Percentiles rank a stretch among this genome's conserved stretches.
Conservation (phyloP, 2,329 filamentous ascomycete genomes). For the Aspergillus glaucus region DNA sequence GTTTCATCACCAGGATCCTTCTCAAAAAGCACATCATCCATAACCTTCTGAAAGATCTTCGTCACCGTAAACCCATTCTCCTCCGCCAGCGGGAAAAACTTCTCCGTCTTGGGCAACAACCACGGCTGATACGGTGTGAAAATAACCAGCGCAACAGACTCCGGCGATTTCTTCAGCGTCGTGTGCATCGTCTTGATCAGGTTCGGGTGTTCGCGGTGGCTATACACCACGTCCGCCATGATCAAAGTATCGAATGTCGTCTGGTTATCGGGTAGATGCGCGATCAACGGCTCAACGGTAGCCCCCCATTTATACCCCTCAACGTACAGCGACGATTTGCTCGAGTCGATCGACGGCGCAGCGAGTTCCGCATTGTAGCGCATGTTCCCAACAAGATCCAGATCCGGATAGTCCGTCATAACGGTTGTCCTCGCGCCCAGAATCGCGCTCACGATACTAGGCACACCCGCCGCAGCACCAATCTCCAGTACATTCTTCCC, state of each 20-base stretch:
- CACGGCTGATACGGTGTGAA: constrained; percentile 93
- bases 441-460: constrained; percentile 69
- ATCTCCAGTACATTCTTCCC: constrained; percentile 75
- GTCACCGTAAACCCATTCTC: constrained; percentile 67
- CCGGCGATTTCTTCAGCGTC: constrained; percentile 53
- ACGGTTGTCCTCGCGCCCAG: constrained; percentile 64
- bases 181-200: constrained; percentile 65
- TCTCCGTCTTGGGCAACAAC: constrained; percentile 76
- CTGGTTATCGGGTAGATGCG: constrained; percentile 44
- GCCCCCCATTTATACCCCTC: constrained; percentile 82
- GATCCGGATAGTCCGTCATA: constrained; percentile 83
- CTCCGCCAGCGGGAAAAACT: constrained; percentile 74
- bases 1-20: constrained; percentile 79
- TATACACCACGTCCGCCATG: constrained; percentile 83
- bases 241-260: constrained; percentile 70
- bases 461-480: constrained; percentile 80
- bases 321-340: constrained; percentile 45
- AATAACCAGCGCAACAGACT: constrained; percentile 71
- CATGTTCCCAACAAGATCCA: constrained; percentile 74
- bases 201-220: constrained; percentile 78
- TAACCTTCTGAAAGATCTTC: constrained; percentile 71
- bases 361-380: constrained; percentile 62
- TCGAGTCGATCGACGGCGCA: constrained; percentile 39
- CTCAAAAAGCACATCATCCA: constrained; percentile 85
- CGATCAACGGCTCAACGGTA: constrained; percentile 53